Conservation (phyloP, 768 basidiomycete genomes). For the Suillus weaverae region DNA sequence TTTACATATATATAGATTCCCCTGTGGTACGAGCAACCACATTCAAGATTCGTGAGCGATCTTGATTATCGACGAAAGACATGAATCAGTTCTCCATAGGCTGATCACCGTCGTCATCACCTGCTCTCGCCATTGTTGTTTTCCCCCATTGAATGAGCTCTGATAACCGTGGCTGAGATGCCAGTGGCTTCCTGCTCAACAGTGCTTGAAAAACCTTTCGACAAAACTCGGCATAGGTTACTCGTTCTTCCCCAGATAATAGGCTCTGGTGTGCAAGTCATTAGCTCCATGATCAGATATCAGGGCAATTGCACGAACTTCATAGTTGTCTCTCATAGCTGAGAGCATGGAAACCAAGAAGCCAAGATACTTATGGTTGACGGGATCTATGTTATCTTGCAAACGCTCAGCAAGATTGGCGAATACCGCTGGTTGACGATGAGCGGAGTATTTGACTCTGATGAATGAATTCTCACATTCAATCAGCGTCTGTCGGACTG, state of each 20-base stretch:
- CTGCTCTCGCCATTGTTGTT: conserved; percentile 14
- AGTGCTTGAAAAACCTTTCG: conserved; percentile 30
- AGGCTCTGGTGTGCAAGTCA: conserved; percentile 15
- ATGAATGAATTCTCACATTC: conserved; percentile 17
- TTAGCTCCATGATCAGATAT: background rate
- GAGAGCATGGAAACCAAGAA: conserved; percentile 48
- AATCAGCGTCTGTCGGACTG: conserved; percentile 38
- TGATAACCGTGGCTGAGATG: conserved; percentile 31
- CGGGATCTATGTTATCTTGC: conserved; percentile 28
- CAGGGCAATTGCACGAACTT: conserved; percentile 34
- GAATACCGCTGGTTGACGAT: conserved; percentile 39
- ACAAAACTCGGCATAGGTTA: conserved; percentile 38
- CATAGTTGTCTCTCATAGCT: conserved; percentile 48
- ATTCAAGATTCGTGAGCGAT: background rate
- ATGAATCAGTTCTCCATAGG: background rate
- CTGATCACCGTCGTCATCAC: conserved; percentile 3
- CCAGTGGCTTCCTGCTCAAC: conserved; percentile 31
- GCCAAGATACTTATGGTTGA: conserved; percentile 41
- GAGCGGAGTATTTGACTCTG: background rate
- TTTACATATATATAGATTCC: background rate
- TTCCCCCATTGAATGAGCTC: conserved; percentile 34
- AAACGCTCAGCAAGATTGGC: conserved; percentile 42
- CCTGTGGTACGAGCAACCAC: background rate
- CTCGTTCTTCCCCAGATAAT: conserved; percentile 19
- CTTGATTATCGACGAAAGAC: background rate